Conservation (phyloP, 257 asterid species). For the Lavandula angustifolia region DNA sequence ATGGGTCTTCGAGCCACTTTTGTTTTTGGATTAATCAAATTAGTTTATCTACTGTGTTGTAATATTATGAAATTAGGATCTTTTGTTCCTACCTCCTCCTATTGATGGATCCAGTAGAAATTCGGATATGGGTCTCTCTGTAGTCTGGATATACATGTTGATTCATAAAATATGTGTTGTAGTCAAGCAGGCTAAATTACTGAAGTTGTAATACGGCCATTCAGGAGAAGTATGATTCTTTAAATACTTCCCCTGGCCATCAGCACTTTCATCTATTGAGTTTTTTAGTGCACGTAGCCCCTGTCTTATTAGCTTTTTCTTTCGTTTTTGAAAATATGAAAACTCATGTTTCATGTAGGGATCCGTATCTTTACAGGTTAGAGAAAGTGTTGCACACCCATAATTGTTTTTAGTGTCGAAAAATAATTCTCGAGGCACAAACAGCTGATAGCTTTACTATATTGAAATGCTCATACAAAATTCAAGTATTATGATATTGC, state of each 20-base stretch:
- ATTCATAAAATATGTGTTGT: neutral
- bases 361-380: neutral
- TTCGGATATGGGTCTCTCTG: neutral
- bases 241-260: neutral
- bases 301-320: neutral
- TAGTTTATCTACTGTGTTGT: neutral
- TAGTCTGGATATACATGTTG: neutral
- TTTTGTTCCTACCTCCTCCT: neutral
- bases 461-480: neutral
- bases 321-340: slow-evolving; percentile 1
- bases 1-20: neutral
- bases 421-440: neutral
- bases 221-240: neutral
- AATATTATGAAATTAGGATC: neutral
- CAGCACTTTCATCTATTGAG: neutral
- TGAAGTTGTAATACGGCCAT: neutral
- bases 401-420: neutral
- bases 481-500: neutral
- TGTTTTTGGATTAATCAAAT: neutral
- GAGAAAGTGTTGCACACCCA: neutral
- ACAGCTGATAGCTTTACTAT: neutral
- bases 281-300: neutral
- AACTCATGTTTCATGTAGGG: slow-evolving; percentile 4
- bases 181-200: slow-evolving; percentile 7
- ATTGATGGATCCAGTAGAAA: neutral